Percentiles rank a stretch among this genome's conserved stretches.
Evolutionary conservation across 306 rosid species (phyloP).

Genomic region (Sechiopsis laciniata): DNA sequence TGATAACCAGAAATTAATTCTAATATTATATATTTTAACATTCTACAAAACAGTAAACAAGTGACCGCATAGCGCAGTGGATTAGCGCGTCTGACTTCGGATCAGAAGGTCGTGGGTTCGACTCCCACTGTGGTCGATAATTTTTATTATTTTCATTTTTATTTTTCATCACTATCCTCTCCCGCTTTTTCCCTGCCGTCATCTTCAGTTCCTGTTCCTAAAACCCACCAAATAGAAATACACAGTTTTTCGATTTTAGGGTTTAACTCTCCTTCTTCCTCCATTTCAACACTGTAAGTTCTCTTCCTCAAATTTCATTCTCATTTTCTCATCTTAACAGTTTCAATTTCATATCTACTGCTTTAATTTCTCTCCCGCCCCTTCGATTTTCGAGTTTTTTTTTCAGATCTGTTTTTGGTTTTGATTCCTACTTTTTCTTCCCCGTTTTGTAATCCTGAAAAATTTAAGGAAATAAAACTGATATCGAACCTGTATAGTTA

Average conservation of each 20-base stretch:
- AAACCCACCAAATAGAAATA: not conserved
- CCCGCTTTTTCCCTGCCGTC: not conserved
- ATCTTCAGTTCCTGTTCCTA: not conserved
- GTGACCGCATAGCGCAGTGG: conserved; percentile 27
- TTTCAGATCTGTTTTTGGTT: conserved; percentile 2
- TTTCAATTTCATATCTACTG: not conserved
- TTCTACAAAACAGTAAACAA: no score
- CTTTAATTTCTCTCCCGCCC: not conserved
- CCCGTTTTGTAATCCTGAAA: not conserved
- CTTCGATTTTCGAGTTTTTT: not conserved
- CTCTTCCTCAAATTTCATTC: not conserved
- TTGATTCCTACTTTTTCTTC: not conserved
- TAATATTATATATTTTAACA: no score
- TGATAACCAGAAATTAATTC: no score
- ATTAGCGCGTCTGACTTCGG: conserved; percentile 31
- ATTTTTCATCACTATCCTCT: not conserved
- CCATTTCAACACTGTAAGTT: not conserved
- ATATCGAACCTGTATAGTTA: not conserved
- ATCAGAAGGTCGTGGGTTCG: conserved; percentile 30
- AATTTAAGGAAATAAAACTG: not conserved
- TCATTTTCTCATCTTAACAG: not conserved
- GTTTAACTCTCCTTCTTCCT: not conserved
- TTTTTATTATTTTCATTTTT: not conserved
- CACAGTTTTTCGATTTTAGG: not conserved
- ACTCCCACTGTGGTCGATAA: conserved; percentile 27